These are phyloP conservation scores for Euphrasia confusa DNA, from an alignment of 257 asterid genomes.

Conservation along the genomic window DNA sequence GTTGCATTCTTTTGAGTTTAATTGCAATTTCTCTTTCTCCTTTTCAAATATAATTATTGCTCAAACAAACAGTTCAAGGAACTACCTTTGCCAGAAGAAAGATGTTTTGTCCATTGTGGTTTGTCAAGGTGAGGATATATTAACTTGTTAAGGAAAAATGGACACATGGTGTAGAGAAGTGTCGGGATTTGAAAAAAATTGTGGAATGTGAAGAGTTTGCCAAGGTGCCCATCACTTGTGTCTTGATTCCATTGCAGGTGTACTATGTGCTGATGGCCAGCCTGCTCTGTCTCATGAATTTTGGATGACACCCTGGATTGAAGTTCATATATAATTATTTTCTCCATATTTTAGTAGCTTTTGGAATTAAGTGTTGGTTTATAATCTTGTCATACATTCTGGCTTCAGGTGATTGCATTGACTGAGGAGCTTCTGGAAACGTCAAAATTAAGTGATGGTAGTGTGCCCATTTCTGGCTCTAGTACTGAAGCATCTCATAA, in stretches of 20 bases:
- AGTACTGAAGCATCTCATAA: constrained; percentile 47
- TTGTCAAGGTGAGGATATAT: constrained; percentile 68
- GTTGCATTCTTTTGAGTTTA: constrained; percentile 22
- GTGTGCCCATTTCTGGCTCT: constrained; percentile 42
- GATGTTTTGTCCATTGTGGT: constrained; percentile 44
- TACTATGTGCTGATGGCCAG: constrained; percentile 85
- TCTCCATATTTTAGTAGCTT: constrained; percentile 28
- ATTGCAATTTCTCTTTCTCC: constrained; percentile 34
- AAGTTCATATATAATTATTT: constrained; percentile 38
- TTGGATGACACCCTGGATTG: constrained; percentile 81
- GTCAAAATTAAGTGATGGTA: constrained; percentile 59
- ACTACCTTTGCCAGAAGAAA: constrained; percentile 49
- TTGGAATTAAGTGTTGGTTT: constrained; percentile 19
- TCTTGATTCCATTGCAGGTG: constrained; percentile 94
- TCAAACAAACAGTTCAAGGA: constrained; percentile 61
- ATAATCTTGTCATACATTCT: constrained; percentile 28
- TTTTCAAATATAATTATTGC: constrained; percentile 50
- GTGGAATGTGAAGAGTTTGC: constrained; percentile 40
- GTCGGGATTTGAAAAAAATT: constrained; percentile 40
- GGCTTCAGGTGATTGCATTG: constrained; percentile 76
- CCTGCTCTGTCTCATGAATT: constrained; percentile 65
- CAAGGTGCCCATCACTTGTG: constrained; percentile 82
- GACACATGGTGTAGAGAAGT: constrained; percentile 41
- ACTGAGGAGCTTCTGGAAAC: constrained; percentile 93
- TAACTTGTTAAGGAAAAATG: constrained; percentile 34